Conservation (phyloP, 257 asterid genomes). For the Vinca minor region DNA sequence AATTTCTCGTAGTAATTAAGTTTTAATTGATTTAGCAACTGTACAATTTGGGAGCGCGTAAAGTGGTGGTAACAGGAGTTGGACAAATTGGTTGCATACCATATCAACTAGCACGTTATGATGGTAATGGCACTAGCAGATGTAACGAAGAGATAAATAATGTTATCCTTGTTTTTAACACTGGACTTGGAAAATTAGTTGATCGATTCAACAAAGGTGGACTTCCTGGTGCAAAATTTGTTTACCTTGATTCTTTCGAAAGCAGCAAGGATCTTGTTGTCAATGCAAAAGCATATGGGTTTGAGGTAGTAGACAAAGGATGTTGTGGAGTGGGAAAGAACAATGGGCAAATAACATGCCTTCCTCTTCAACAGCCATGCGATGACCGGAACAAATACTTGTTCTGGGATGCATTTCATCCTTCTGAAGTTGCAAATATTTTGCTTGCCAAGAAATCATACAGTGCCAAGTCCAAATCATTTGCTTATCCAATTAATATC, state of each 20-base stretch:
- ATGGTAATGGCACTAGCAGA: slow-evolving; percentile 50
- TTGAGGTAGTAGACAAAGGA: slow-evolving; percentile 72
- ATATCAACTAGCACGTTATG: slow-evolving; percentile 58
- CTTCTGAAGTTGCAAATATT: slow-evolving; percentile 74
- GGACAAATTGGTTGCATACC: slow-evolving; percentile 93
- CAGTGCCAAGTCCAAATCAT: slow-evolving; percentile 43
- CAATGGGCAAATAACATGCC: slow-evolving; percentile 87
- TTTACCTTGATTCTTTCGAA: slow-evolving; percentile 56
- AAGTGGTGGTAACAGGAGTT: slow-evolving; percentile 55
- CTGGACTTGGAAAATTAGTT: slow-evolving; percentile 53
- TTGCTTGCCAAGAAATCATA: slow-evolving; percentile 66
- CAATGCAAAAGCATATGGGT: slow-evolving; percentile 67
- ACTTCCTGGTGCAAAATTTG: slow-evolving; percentile 63
- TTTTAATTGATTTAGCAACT: slow-evolving; percentile 34
- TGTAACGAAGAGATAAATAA: slow-evolving; percentile 85
- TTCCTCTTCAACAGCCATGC: slow-evolving; percentile 69
- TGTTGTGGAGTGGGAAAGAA: slow-evolving; percentile 86
- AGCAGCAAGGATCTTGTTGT: slow-evolving; percentile 53
- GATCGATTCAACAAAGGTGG: slow-evolving; percentile 48
- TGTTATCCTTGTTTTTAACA: slow-evolving; percentile 58
- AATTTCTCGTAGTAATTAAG: too few relatives aligned
- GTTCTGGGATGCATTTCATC: slow-evolving; percentile 94
- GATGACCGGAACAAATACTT: slow-evolving; percentile 46
- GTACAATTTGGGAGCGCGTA: slow-evolving; percentile 71
- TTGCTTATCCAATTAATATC: slow-evolving; percentile 68